Conservation (phyloP, 1,284 basidiomycete species). For the Phellopilus nigrolimitatus region DNA sequence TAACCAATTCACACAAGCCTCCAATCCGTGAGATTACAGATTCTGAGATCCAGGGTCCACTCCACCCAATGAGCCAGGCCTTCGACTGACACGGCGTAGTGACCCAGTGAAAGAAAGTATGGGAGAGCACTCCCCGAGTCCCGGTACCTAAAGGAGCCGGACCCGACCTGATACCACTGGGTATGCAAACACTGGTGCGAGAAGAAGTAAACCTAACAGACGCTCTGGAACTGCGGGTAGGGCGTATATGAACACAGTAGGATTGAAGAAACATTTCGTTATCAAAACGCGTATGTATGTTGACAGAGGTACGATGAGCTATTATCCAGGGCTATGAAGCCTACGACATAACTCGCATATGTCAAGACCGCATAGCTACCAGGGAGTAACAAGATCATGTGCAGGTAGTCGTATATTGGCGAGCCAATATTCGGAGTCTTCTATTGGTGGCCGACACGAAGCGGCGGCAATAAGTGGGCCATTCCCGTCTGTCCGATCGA, state of each 20-base stretch:
- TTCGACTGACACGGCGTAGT: constrained; percentile 8
- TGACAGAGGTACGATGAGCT: too few relatives aligned
- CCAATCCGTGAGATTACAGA: constrained; percentile 15
- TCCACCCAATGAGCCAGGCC: constrained; percentile 8
- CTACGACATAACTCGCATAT: too few relatives aligned
- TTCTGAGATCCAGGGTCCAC: constrained; percentile 12
- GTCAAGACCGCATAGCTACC: too few relatives aligned
- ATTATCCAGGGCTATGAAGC: too few relatives aligned
- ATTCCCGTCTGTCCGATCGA: constrained; percentile 6
- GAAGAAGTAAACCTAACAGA: neutral
- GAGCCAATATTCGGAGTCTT: neutral
- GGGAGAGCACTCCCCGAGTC: constrained; percentile 12
- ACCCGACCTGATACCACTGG: constrained; percentile 1
- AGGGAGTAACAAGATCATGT: neutral
- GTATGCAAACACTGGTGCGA: neutral
- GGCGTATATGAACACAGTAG: too few relatives aligned
- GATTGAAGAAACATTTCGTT: too few relatives aligned
- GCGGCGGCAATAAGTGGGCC: constrained; percentile 11
- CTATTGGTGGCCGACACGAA: constrained; percentile 5
- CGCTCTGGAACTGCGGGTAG: too few relatives aligned
- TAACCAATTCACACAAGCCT: constrained; percentile 20
- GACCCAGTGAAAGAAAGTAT: constrained; percentile 13
- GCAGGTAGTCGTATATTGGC: neutral
- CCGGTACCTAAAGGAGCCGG: constrained; percentile 19
- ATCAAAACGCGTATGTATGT: too few relatives aligned